A percentile compares a stretch with the other conserved stretches of the same genome.
Conservation (phyloP, 495 filamentous ascomycete species). For the Penicillium steckii region DNA sequence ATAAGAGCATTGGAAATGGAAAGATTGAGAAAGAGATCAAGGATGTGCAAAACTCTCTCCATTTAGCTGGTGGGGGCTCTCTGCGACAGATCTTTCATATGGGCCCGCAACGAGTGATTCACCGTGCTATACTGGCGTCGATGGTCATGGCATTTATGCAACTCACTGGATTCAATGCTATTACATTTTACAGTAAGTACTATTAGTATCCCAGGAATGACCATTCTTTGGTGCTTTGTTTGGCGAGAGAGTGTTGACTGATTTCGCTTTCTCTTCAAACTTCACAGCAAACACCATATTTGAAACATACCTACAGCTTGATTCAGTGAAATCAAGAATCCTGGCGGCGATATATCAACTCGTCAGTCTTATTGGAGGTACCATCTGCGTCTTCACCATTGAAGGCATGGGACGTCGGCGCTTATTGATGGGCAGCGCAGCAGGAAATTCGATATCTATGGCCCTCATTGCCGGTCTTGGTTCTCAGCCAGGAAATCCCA, state of each 20-base stretch:
- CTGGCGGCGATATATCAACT: slow-evolving; percentile 20
- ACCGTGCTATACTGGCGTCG: slow-evolving; percentile 24
- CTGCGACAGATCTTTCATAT: slow-evolving; percentile 17
- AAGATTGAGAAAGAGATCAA: slow-evolving; percentile 30
- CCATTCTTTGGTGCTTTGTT: no score
- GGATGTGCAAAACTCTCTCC: slow-evolving; percentile 34
- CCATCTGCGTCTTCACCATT: slow-evolving; percentile 18
- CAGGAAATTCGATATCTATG: slow-evolving; percentile 42
- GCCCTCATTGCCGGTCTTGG: slow-evolving; percentile 35
- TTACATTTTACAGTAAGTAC: slow-evolving; percentile 49
- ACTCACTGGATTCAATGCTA: slow-evolving; percentile 57
- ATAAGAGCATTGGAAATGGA: slow-evolving; percentile 18
- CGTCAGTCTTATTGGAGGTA: slow-evolving; percentile 10
- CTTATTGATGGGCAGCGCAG: slow-evolving; percentile 18
- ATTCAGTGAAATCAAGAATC: slow-evolving; percentile 11
- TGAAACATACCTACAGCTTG: slow-evolving; percentile 13
- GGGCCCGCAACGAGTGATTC: slow-evolving; percentile 23
- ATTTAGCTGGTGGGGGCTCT: slow-evolving; percentile 7
- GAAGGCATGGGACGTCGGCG: slow-evolving; percentile 23
- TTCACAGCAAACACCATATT: slow-evolving; percentile 17
- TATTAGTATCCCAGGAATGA: no score
- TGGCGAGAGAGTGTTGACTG: not conserved
- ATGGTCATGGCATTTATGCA: slow-evolving; percentile 46
- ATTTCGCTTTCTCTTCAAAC: not conserved
- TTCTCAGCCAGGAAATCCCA: slow-evolving; percentile 17